These are phyloP conservation scores for Penicillium sp. DNA, from an alignment of 2,329 filamentous ascomycete genomes.

Conservation along the genomic window DNA sequence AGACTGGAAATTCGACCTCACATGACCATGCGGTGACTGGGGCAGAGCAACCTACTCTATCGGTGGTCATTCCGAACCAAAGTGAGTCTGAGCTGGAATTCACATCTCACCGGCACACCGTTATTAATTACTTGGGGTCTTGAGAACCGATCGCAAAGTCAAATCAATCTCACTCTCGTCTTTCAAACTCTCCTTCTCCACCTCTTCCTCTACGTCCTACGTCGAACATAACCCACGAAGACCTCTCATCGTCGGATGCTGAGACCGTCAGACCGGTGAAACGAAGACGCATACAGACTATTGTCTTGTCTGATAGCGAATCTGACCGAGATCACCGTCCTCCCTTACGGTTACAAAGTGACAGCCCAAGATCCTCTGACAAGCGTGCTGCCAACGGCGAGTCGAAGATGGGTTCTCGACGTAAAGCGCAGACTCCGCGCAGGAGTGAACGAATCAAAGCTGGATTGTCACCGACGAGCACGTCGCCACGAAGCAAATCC, in stretches of 20 bases:
- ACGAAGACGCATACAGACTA: background rate
- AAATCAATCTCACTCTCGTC: background rate
- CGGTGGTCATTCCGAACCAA: background rate
- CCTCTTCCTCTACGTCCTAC: background rate
- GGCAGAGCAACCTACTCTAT: background rate
- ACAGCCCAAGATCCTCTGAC: background rate
- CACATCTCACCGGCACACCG: background rate
- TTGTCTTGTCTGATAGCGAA: constrained; percentile 1
- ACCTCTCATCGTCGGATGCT: constrained; percentile 3
- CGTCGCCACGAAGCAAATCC: constrained; percentile 10
- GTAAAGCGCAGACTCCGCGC: background rate
- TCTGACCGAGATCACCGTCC: background rate
- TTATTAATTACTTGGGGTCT: background rate
- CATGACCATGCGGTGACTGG: constrained; percentile 4
- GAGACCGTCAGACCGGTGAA: constrained; percentile 7
- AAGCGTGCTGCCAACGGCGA: background rate
- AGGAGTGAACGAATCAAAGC: constrained; percentile 3
- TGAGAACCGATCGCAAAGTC: background rate
- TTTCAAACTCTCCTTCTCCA: background rate
- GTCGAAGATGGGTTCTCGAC: background rate
- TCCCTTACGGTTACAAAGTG: background rate
- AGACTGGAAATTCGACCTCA: constrained; percentile 1
- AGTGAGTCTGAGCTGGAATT: background rate
- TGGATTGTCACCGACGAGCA: constrained; percentile 1
- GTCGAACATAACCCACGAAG: background rate